Evolutionary conservation across 352 stramenopile species (phyloP).

Genomic region (Pythium periplocum): DNA sequence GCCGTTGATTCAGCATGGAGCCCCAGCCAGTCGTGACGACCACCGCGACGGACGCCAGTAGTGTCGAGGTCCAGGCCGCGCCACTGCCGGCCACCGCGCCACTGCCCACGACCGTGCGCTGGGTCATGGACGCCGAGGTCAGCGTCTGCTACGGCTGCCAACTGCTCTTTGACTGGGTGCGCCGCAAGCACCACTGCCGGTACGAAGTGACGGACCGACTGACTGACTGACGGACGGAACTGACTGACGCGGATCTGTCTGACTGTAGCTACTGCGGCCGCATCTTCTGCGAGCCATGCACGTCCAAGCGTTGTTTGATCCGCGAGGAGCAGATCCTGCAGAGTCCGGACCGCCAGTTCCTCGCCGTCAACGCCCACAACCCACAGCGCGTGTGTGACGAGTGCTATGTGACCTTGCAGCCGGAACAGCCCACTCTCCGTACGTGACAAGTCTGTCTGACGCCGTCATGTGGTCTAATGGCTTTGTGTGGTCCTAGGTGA

Average conservation of each 20-base stretch:
- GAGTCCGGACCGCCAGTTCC: slow-evolving; percentile 64
- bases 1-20: neutral
- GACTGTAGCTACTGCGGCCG: slow-evolving; percentile 28
- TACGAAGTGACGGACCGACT: slow-evolving; percentile 4
- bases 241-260: neutral
- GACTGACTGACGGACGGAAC: neutral
- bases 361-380: slow-evolving; percentile 77
- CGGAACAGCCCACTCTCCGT: slow-evolving; percentile 67
- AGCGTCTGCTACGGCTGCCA: slow-evolving; percentile 73
- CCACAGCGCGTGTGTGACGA: slow-evolving; percentile 81
- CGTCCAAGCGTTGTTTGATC: slow-evolving; percentile 62
- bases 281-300: slow-evolving; percentile 79
- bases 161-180: slow-evolving; percentile 85
- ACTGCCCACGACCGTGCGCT: slow-evolving; percentile 68
- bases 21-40: slow-evolving; percentile 12
- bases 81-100: neutral
- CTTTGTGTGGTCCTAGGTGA: slow-evolving; percentile 18
- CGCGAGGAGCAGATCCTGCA: slow-evolving; percentile 68
- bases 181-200: slow-evolving; percentile 88
- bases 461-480: too few relatives aligned
- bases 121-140: slow-evolving; percentile 77
- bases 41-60: neutral
- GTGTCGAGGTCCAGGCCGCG: slow-evolving; percentile 2
- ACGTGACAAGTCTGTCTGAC: slow-evolving; percentile 9
- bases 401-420: slow-evolving; percentile 52